Base-by-base conservation (phyloP, 306 rosid species). In the Herpetospermum pedunculosum region DNA sequence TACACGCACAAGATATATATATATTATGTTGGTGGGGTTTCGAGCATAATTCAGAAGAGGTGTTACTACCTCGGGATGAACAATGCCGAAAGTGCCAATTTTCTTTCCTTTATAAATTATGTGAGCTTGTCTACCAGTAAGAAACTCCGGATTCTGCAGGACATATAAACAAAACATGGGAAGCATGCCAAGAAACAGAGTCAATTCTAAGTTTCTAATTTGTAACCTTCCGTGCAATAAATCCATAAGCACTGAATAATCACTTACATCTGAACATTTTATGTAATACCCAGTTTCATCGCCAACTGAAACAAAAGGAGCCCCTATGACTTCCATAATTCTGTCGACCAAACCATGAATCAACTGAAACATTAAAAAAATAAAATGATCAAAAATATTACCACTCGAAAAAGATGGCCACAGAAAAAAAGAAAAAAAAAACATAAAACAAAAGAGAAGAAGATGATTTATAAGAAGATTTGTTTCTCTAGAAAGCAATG, bases 261-360 rank as follows among this genome's bases (percentile, higher is more conserved):
- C 62, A 75, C 96, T 91, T 80, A 94, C 97, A 67, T 91, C 73
- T 70, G 98, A 86, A 53, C 43, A 84, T 77, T 86, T 75, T 72
- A 89, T 85, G 63, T 76, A 84, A 76, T 94, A 94, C 13, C 91
- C 93, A 2, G 81, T 71, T 71, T 46, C 70, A 77, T 86, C 91
- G 76, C 90, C 85, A 57, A 75, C 57, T 55, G 88, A 81, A 84
- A 84, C 94, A 87, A 84, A 92, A 32, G 85, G 64, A 80, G 84
- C 76, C 71, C 97, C 97, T 37, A 77, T 77, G 78, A 81, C 88
- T 89, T 89, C 89, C 98, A 94, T 89, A 75, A 94, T 64, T 79
- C 88, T 86, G 80, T 91, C 97, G 41, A 94, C 98, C 77, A 94
- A 84, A 57, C 98, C 98, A 81, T 94, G 98, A 83, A 89, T 89